Evolutionary conservation across 768 basidiomycete species (phyloP), one percentile per base, ranked within the genome.

Genomic region (Tylopilus balloui): DNA sequence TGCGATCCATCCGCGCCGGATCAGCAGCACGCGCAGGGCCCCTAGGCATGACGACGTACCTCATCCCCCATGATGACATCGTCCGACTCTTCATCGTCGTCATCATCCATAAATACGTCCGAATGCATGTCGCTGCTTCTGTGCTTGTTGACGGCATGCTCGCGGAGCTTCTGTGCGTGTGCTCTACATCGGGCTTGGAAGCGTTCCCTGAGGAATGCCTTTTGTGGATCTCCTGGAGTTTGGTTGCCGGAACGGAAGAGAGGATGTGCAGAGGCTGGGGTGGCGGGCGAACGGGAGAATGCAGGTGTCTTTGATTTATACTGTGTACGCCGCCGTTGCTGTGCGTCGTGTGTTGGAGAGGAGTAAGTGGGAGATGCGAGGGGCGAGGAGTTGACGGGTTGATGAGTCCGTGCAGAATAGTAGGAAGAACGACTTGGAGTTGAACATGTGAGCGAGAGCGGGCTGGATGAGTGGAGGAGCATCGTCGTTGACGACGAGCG

Each of bases 121-220:
- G 75, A 78, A 49, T 67, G 70, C 1, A 62, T 72, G 58, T 84
- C 81, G 55, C 82, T 80, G 19, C 60, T 60, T 44, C 73, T 66
- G 14, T 67, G 67, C 19, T 64, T 61, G 32, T 53, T 53, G 13
- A 83, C 64, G 11, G 76, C 76, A 25, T 71, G 73, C 35, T 74
- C 73, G 39, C 84, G 71, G 19, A 79, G 79, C 53, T 75, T 76
- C 28, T 72, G 70, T 0, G 81, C 84, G 17, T 83, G 72, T 60
- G 84, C 81, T 37, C 83, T 59, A 62, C 83, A 86, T 42, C 78
- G 74, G 4, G 76, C 77, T 57, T 77, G 78, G 52, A 87, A 78
- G 25, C 78, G 75, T 44, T 83, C 80, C 23, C 81, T 68, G 41
- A 88, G 62, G 40, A 87, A 76, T 4, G 67, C 55, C 35, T 77